These are phyloP conservation scores for Lablab purpureus DNA, from an alignment of 306 rosid species.

Conservation along the genomic window DNA sequence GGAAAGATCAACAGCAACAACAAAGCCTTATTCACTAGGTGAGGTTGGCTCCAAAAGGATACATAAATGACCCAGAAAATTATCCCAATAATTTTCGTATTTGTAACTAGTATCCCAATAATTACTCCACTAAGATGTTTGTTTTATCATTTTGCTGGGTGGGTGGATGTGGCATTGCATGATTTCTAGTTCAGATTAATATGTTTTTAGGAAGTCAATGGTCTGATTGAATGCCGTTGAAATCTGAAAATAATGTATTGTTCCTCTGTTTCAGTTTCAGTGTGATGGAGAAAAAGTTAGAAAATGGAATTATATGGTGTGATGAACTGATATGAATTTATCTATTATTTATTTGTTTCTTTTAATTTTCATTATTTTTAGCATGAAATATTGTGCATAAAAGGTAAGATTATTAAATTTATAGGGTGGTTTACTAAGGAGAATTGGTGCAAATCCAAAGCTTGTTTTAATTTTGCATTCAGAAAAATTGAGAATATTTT, in stretches of 20 bases:
- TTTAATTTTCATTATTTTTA: constrained; percentile 5
- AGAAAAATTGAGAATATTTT: constrained; percentile 29
- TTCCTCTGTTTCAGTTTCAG: constrained; percentile 24
- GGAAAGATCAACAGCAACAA: constrained; percentile 6
- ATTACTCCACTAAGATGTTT: background rate
- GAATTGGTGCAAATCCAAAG: constrained; percentile 13
- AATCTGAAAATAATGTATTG: constrained; percentile 12
- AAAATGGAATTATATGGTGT: background rate
- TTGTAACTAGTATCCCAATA: constrained; percentile 1
- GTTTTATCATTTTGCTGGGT: background rate
- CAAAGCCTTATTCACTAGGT: background rate
- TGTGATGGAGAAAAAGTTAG: background rate
- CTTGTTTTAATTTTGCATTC: background rate
- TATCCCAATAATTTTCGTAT: background rate
- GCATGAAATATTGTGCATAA: background rate
- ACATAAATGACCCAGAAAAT: background rate
- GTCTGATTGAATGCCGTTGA: constrained; percentile 9
- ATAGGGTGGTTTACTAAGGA: background rate
- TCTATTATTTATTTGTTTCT: constrained; percentile 1
- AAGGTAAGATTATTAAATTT: background rate
- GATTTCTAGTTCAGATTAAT: constrained; percentile 9
- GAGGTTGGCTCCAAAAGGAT: background rate
- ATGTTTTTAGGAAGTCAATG: constrained; percentile 2
- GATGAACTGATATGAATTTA: constrained; percentile 8
- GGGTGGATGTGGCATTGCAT: constrained; percentile 12